Base-by-base conservation (phyloP, 2,329 filamentous ascomycete species). In the Trichoderma sp. region DNA sequence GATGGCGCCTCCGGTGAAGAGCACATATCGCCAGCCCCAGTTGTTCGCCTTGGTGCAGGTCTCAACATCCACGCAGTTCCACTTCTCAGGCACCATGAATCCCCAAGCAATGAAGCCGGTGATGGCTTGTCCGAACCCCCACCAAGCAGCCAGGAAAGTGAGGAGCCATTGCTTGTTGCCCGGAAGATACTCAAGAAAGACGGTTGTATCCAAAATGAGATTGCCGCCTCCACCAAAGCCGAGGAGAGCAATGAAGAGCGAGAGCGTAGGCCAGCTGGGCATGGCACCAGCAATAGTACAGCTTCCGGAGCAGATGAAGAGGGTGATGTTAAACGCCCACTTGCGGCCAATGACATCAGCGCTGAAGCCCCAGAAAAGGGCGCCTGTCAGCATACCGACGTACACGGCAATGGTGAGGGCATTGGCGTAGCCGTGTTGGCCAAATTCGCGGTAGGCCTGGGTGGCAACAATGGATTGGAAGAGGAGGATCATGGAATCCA, bases 331-430 rank as follows among this genome's bases (percentile, higher is more conserved):
- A 80, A 92, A 93, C 5, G 90, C 90, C 72, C 86, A 87, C 71
- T 86, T 86, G 54, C 90, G 83, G 6, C 90, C 90, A 70, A 92
- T 88, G 39, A 92, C 83, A 74, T 92, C 90, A 26, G 89, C 89
- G 3, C 83, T 83, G 34, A 90, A 78, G 2, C 90, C 90, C 89
- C 90, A 92, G 78, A 91, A 91, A 30, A 91, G 75, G 18, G 88
- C 88, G 1, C 89, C 86, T 0, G 81, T 71, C 63, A 84, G 81
- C 81, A 84, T 84, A 18, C 85, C 85, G 10, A 84, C 82, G 73
- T 90, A 91, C 1, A 83, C 84, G 5, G 89, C 85, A 60, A 91
- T 85, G 2, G 86, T 91, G 56, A 91, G 80, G 10, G 84, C 89
- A 71, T 84, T 84, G 2, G 75, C 74, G 72, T 87, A 91, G 28